Base-by-base conservation (phyloP, 2,329 filamentous ascomycete species). In the Talaromyces sp. region DNA sequence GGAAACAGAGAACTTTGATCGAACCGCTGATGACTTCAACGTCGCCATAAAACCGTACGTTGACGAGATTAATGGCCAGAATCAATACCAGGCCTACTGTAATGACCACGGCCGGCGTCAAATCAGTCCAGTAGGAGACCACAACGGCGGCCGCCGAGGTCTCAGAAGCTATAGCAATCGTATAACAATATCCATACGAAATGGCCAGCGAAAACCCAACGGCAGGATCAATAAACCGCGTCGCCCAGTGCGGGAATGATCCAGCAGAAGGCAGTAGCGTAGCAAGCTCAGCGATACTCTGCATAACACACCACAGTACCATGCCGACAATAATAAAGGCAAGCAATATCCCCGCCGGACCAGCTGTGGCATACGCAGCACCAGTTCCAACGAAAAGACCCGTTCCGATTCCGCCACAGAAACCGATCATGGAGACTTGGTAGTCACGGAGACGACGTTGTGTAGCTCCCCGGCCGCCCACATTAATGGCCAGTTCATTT, bases 211-310 rank as follows among this genome's bases (percentile, higher is more conserved):
- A 89, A 70, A 95, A 95, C 0, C 91, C 91, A 87, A 91, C 95
- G 0, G 91, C 89, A 0, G 91, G 92, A 69, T 96, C 91, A 33
- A 97, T 76, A 68, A 97, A 96, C 11, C 92, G 84, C 9, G 90
- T 96, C 17, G 91, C 93, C 77, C 91, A 96, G 9, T 90, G 87
- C 1, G 90, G 91, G 70, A 96, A 97, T 2, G 91, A 94, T 53
- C 92, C 92, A 10, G 91, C 89, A 17, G 96, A 88, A 2, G 92
- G 92, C 63, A 92, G 94, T n/a, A 91, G 77, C 21, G 96, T 91
- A 19, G 91, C 89, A 70, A 97, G 81, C 74, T 97, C 92, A 58
- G 91, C 92, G 19, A 97, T 81, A 3, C 91, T 91, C 69, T 96
- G 91, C 55, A 95, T 89, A 2, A 91, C 95, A 71, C 88, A 92